A percentile compares a stretch with the other conserved stretches of the same genome.
Evolutionary conservation across 345 rosid species (phyloP).

Genomic region (Aegle marmelos): DNA sequence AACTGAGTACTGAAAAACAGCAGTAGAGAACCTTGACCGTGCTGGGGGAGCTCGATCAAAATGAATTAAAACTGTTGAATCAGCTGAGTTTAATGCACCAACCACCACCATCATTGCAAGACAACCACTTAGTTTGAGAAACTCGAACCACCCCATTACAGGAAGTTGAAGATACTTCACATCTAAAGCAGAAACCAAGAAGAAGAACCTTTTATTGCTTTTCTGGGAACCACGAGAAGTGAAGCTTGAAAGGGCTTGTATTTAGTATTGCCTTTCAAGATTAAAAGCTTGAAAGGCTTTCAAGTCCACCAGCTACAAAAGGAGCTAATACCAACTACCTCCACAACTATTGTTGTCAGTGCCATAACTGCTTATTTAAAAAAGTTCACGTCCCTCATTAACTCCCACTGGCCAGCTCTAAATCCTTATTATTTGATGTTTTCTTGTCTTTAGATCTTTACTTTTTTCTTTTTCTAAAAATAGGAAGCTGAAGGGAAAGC

Average conservation of each 20-base stretch:
- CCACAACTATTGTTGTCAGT: conserved; percentile 39
- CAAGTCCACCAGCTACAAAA: conserved; percentile 11
- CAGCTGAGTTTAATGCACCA: conserved; percentile 22
- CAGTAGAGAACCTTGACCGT: conserved; percentile 35
- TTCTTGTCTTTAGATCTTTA: background rate
- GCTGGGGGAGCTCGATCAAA: conserved; percentile 36
- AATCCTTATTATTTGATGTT: background rate
- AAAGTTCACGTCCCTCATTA: conserved; percentile 30
- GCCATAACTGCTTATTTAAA: conserved; percentile 42
- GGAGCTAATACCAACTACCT: conserved; percentile 25
- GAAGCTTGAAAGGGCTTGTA: conserved; percentile 4
- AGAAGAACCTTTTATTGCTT: background rate
- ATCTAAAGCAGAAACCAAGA: conserved; percentile 18
- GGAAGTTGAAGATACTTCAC: conserved; percentile 21
- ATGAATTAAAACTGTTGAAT: conserved; percentile 28
- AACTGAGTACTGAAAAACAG: conserved; percentile 39
- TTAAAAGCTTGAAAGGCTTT: conserved; percentile 10
- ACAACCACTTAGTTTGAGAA: conserved; percentile 14
- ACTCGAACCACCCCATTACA: conserved; percentile 28
- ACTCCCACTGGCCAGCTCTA: conserved; percentile 21
- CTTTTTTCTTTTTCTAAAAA: background rate
- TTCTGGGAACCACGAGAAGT: background rate
- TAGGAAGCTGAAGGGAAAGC: background rate
- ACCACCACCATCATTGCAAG: conserved; percentile 24
- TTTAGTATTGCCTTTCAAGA: background rate